These are phyloP conservation scores for Diplodia seriata DNA, from an alignment of 2,329 filamentous ascomycete species.

Conservation along the genomic window DNA sequence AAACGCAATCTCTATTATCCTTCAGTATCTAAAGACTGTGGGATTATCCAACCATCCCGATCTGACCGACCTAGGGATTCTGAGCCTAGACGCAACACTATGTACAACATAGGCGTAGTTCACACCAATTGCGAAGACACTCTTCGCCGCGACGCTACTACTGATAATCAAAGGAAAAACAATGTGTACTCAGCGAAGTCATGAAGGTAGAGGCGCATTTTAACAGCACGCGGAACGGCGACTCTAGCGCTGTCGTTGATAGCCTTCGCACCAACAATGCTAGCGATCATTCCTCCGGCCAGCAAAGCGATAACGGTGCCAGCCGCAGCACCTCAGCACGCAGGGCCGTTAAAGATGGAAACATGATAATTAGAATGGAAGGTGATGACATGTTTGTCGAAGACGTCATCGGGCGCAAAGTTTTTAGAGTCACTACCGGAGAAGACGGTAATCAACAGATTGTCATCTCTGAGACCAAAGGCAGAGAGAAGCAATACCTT, in stretches of 20 bases:
- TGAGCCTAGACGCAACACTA: constrained; percentile 7
- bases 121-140: too few species aligned
- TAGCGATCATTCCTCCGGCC: too few species aligned
- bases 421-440: too few species aligned
- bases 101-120: too few species aligned
- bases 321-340: constrained; percentile 23
- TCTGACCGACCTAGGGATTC: constrained; percentile 17
- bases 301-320: constrained; percentile 7
- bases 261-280: constrained; percentile 11
- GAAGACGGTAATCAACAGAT: constrained; percentile 28
- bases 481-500: constrained; percentile 16
- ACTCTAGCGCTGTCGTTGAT: constrained; percentile 4
- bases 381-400: constrained; percentile 21
- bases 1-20: neutral
- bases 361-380: too few species aligned
- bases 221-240: too few species aligned
- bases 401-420: too few species aligned
- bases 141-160: too few species aligned
- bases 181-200: too few species aligned
- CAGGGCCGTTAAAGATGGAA: too few species aligned
- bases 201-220: too few species aligned
- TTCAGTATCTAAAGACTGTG: neutral
- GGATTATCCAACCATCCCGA: constrained; percentile 4
- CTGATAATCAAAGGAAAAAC: too few species aligned
- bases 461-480: constrained; percentile 9